A percentile compares a stretch with the other conserved stretches of the same genome.
Evolutionary conservation across 371 early-diverging fungal species (phyloP).

Genomic region (Thermomucor indicae-seudaticae): DNA sequence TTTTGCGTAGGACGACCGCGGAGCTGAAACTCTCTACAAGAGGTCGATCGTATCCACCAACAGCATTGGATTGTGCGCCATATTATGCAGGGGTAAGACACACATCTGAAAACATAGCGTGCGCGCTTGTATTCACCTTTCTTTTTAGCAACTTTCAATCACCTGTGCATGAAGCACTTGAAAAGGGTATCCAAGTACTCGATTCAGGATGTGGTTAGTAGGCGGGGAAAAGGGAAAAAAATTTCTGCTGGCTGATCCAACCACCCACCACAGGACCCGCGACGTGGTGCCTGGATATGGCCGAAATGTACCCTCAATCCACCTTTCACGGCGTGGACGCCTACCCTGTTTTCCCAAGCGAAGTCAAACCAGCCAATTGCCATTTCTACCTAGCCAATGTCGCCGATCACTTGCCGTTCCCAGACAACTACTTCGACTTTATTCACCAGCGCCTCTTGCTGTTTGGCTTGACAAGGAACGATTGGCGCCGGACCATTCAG

Average conservation of each 20-base stretch:
- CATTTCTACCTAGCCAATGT: conserved; percentile 51
- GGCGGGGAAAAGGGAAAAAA: no score
- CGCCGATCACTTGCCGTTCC: conserved; percentile 47
- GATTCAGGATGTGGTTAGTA: conserved; percentile 19
- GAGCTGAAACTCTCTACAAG: not conserved
- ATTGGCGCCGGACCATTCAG: conserved; percentile 20
- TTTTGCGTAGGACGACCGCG: not conserved
- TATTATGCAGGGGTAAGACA: conserved; percentile 6
- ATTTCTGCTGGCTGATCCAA: not conserved
- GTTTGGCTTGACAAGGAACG: conserved; percentile 19
- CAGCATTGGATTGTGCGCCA: conserved; percentile 9
- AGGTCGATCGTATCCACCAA: conserved; percentile 12
- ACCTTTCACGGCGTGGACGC: conserved; percentile 19
- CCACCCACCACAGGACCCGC: conserved; percentile 24
- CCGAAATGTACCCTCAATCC: conserved; percentile 13
- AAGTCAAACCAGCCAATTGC: conserved; percentile 19
- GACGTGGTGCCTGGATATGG: conserved; percentile 18
- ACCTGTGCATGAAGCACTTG: conserved; percentile 6
- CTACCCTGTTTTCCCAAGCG: conserved; percentile 8
- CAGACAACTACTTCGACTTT: conserved; percentile 51
- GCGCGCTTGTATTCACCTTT: not conserved
- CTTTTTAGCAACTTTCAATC: conserved; percentile 11
- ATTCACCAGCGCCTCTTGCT: conserved; percentile 46
- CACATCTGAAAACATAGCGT: not conserved
- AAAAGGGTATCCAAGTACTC: conserved; percentile 13